Evolutionary conservation across 2,329 filamentous ascomycete genomes (phyloP).

Genomic region (Microthyrium microscopicum): DNA sequence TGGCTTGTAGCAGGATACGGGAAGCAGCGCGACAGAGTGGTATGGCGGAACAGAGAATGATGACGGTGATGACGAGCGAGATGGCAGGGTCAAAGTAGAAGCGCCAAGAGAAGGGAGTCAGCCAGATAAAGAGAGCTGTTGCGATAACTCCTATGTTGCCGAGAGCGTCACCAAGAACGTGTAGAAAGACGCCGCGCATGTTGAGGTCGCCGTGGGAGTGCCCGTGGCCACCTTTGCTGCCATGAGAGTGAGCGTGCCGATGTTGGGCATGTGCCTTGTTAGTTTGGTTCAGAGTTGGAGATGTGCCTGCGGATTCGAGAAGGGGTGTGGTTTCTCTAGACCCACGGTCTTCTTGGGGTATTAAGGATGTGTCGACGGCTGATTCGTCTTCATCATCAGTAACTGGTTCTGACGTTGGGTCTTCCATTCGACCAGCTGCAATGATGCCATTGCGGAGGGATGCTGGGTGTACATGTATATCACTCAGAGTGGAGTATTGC

Average conservation of each 20-base stretch:
- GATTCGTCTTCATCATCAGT: conserved; percentile 26
- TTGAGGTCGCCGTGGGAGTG: conserved; percentile 83
- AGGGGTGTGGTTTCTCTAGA: conserved; percentile 18
- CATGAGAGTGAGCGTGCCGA: conserved; percentile 23
- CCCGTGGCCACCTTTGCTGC: conserved; percentile 44
- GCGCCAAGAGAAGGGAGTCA: conserved; percentile 64
- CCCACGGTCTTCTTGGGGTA: conserved; percentile 38
- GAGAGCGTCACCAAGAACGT: conserved; percentile 64
- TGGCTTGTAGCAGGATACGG: conserved; percentile 85
- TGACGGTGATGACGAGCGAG: conserved; percentile 80
- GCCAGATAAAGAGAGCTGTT: conserved; percentile 79
- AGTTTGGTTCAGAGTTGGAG: conserved; percentile 8
- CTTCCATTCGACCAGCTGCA: conserved; percentile 51
- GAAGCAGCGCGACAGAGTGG: conserved; percentile 65
- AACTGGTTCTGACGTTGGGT: conserved; percentile 36
- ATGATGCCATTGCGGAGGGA: conserved; percentile 90
- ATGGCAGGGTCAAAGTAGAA: conserved; percentile 84
- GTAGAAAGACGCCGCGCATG: conserved; percentile 63
- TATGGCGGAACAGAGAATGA: conserved; percentile 55
- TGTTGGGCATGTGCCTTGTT: conserved; percentile 15
- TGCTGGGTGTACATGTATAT: conserved; percentile 71
- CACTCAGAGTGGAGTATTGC: conserved; percentile 39
- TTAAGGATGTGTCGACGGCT: conserved; percentile 20
- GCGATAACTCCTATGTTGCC: conserved; percentile 76
- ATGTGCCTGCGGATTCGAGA: conserved; percentile 12